A percentile compares a stretch with the other conserved stretches of the same genome.
phyloP scores from a whole-genome alignment of 257 asterid species.

The Solanum gandarillasii region DNA sequence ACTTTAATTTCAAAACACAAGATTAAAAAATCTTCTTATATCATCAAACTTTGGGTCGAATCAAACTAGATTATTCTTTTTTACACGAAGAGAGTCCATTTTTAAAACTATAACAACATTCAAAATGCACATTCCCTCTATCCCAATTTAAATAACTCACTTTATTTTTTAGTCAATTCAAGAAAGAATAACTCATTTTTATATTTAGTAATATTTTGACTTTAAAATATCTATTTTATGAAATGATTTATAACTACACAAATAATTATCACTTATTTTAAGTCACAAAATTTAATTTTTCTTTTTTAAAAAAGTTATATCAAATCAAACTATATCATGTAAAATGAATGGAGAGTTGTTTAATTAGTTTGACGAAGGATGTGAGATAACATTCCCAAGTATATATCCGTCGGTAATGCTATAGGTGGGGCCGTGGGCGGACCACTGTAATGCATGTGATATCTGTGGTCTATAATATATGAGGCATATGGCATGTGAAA shows the following conservation, averaged over 20 bases:
- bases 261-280: no score
- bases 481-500: constrained; percentile 23
- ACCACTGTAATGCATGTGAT: neutral
- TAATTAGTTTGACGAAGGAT: neutral
- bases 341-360: neutral
- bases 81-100: neutral
- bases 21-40: neutral
- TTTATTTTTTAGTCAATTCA: no score
- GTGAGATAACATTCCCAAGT: neutral
- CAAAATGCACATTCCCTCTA: neutral
- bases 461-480: neutral
- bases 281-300: no score
- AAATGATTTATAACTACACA: no score
- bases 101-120: neutral
- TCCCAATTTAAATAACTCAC: neutral
- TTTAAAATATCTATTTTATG: no score
- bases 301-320: no score
- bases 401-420: neutral
- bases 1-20: neutral
- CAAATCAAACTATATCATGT: no score
- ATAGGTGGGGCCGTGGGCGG: neutral
- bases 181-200: no score
- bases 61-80: no score
- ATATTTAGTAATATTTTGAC: no score
- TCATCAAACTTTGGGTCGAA: neutral